A percentile compares a stretch with the other conserved stretches of the same genome.
Conservation (phyloP, 1,139 yeast genomes). For the Pichia sp. region DNA sequence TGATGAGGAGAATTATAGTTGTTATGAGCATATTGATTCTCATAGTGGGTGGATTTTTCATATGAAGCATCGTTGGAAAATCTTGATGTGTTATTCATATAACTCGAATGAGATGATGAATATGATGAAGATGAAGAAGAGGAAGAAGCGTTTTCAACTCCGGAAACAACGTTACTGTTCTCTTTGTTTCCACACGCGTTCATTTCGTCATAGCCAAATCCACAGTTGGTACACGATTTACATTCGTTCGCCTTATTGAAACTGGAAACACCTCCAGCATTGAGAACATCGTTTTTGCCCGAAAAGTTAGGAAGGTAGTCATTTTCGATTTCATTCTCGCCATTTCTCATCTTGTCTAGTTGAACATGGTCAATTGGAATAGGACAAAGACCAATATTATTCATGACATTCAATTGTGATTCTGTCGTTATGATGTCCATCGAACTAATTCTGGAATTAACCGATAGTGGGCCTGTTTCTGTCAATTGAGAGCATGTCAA, state of each 20-base stretch:
- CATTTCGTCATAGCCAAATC: conserved; percentile 15
- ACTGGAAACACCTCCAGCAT: conserved; percentile 2
- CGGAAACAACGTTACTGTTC: not conserved
- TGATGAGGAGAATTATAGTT: not conserved
- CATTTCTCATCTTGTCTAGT: conserved; percentile 21
- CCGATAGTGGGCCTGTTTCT: conserved; percentile 30
- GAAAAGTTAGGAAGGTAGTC: conserved; percentile 16
- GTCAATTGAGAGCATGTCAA: conserved; percentile 32
- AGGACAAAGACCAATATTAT: conserved; percentile 14
- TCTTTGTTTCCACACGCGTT: conserved; percentile 3
- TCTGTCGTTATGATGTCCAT: conserved; percentile 21
- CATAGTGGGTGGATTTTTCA: not conserved
- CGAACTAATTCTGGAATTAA: conserved; percentile 20
- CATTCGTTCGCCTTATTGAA: conserved; percentile 13
- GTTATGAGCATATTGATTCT: not conserved
- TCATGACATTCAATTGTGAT: conserved; percentile 14
- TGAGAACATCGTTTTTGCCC: conserved; percentile 8
- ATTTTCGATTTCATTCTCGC: conserved; percentile 22
- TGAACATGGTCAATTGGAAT: conserved; percentile 28
- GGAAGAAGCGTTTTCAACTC: not conserved
- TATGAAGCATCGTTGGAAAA: not conserved
- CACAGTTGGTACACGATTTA: conserved; percentile 23
- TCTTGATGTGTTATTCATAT: not conserved
- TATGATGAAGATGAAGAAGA: not conserved
- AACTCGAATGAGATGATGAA: not conserved